Evolutionary conservation across 148 eudicot genomes (phyloP).

Genomic region (Rheum nobile): DNA sequence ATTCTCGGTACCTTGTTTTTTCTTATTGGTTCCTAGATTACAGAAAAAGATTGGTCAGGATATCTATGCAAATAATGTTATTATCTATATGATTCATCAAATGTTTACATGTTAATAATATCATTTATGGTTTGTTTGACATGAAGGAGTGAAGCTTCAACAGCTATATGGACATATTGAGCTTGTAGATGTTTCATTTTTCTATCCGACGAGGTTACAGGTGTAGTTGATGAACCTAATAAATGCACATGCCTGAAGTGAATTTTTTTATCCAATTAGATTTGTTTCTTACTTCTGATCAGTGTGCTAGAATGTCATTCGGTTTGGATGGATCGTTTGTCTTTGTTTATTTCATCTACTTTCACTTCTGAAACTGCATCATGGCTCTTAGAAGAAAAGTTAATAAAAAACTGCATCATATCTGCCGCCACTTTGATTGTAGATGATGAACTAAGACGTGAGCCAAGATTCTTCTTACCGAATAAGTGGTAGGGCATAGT

Average conservation of each 20-base stretch:
- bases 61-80: background rate
- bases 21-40: background rate
- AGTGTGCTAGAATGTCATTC: background rate
- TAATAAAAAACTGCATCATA: background rate
- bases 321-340: background rate
- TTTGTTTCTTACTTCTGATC: background rate
- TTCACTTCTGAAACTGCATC: background rate
- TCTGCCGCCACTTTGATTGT: background rate
- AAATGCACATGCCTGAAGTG: background rate
- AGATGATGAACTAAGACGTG: background rate
- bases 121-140: background rate
- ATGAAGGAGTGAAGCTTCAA: conserved; percentile 30
- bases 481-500: background rate
- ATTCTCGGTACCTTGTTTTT: background rate
- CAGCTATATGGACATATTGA: conserved; percentile 31
- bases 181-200: conserved; percentile 35
- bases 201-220: conserved; percentile 34
- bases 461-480: background rate
- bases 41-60: background rate
- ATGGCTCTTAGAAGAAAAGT: background rate
- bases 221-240: conserved; percentile 8
- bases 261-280: background rate
- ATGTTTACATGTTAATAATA: background rate
- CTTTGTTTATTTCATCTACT: background rate
- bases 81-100: background rate